phyloP scores from a whole-genome alignment of 2,329 filamentous ascomycete species.

The Alternaria conjuncta region DNA sequence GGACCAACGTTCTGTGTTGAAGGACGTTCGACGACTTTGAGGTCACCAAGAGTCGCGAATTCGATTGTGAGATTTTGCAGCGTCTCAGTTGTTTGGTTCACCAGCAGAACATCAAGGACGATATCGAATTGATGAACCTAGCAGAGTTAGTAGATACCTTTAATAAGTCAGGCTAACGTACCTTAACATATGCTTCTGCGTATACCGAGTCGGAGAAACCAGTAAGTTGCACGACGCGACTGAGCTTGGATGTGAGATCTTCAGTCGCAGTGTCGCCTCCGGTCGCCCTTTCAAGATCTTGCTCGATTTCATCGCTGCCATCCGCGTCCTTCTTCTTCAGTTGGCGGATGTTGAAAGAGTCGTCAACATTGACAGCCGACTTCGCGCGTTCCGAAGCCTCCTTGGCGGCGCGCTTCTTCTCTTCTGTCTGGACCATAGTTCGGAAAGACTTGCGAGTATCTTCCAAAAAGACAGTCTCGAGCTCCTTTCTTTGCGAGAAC shows the following conservation, averaged over 20 bases:
- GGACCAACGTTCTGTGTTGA: conserved; percentile 95
- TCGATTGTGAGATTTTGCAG: conserved; percentile 97
- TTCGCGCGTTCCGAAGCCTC: conserved; percentile 92
- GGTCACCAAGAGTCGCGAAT: conserved; percentile 95
- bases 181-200: conserved; percentile 98
- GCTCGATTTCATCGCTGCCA: conserved; percentile 81
- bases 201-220: conserved; percentile 99
- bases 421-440: conserved; percentile 95
- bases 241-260: conserved; percentile 91
- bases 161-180: not conserved
- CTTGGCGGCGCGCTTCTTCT: conserved; percentile 96
- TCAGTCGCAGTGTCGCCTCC: conserved; percentile 85
- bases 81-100: conserved; percentile 97
- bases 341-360: conserved; percentile 91
- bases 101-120: conserved; percentile 90
- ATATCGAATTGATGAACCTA: conserved; percentile 94
- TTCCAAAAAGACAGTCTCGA: conserved; percentile 90
- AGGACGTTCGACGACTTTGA: conserved; percentile 96
- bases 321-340: conserved; percentile 85
- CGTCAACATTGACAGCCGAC: conserved; percentile 92
- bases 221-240: conserved; percentile 93
- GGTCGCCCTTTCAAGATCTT: conserved; percentile 92
- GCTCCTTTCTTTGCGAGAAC: conserved; percentile 85
- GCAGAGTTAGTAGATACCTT: conserved; percentile 12
- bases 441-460: conserved; percentile 96